These are phyloP conservation scores for Lyophyllum decastes DNA, from an alignment of 768 basidiomycete species.

Conservation along the genomic window DNA sequence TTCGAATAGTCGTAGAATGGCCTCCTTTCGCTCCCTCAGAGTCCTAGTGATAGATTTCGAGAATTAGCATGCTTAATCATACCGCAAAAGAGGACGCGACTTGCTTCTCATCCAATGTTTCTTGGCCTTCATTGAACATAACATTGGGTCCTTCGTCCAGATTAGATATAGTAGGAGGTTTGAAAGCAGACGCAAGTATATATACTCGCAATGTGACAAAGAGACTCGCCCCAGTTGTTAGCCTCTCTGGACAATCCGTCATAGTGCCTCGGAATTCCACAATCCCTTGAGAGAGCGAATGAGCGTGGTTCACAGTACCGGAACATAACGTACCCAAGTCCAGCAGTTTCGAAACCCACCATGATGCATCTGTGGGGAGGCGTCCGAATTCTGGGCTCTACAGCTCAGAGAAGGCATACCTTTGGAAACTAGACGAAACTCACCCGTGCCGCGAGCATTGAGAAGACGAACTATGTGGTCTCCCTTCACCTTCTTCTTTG, in stretches of 20 bases:
- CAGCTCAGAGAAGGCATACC: background rate
- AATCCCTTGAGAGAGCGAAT: constrained; percentile 42
- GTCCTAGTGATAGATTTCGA: constrained; percentile 26
- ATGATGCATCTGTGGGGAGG: constrained; percentile 65
- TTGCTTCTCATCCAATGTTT: constrained; percentile 75
- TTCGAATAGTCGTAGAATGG: constrained; percentile 74
- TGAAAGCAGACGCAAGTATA: constrained; percentile 71
- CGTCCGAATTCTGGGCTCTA: constrained; percentile 70
- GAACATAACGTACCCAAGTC: constrained; percentile 55
- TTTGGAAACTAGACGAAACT: constrained; percentile 10
- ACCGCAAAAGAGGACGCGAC: background rate
- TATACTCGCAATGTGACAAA: constrained; percentile 77
- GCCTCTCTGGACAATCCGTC: constrained; percentile 72
- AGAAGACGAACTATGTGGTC: constrained; percentile 70
- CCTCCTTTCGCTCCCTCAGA: constrained; percentile 79
- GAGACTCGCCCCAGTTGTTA: constrained; percentile 76
- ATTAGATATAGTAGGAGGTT: constrained; percentile 37
- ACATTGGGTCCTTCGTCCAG: constrained; percentile 29
- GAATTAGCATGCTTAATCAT: background rate
- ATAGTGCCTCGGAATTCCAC: constrained; percentile 71
- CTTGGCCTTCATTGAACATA: constrained; percentile 75
- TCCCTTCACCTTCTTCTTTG: constrained; percentile 59
- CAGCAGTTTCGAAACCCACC: constrained; percentile 74
- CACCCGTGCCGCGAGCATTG: constrained; percentile 68
- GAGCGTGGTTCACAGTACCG: background rate